These are phyloP conservation scores for Phytophthora pistaciae DNA, from an alignment of 352 stramenopile genomes.

Conservation along the genomic window DNA sequence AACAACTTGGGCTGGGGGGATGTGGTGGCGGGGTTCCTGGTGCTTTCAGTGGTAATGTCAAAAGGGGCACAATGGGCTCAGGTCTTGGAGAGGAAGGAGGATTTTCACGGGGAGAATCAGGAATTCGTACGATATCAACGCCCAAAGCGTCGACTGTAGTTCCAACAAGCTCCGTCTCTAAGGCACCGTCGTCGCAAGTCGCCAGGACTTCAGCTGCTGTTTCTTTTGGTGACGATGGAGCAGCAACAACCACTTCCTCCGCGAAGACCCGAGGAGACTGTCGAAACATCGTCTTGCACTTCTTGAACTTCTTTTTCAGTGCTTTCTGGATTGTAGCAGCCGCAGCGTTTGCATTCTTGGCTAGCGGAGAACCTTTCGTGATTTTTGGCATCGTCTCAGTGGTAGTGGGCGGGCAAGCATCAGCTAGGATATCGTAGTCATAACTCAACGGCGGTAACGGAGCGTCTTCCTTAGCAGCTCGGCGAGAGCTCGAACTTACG, in stretches of 20 bases:
- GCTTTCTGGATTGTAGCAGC: slow-evolving; percentile 57
- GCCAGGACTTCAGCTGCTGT: background rate
- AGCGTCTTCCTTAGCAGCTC: background rate
- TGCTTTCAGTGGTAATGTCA: slow-evolving; percentile 10
- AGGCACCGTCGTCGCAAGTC: background rate
- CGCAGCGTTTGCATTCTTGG: slow-evolving; percentile 30
- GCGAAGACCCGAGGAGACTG: slow-evolving; percentile 54
- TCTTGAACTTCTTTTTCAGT: slow-evolving; percentile 52
- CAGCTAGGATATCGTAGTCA: background rate
- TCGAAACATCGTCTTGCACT: slow-evolving; percentile 52
- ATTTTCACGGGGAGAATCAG: background rate
- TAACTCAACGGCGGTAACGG: background rate
- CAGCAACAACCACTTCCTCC: slow-evolving; percentile 26
- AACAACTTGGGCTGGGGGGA: slow-evolving; percentile 2
- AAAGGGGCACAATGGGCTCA: slow-evolving; percentile 22
- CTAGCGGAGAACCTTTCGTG: slow-evolving; percentile 6
- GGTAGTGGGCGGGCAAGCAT: background rate
- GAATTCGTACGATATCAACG: background rate
- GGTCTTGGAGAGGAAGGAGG: background rate
- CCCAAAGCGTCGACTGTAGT: background rate
- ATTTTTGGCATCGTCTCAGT: slow-evolving; percentile 26
- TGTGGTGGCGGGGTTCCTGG: slow-evolving; percentile 9
- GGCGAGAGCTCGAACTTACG: background rate
- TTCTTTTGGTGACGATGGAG: background rate
- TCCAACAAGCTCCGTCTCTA: background rate